Conservation (phyloP, 2,329 filamentous ascomycete species). For the Colletotrichum musicola region DNA sequence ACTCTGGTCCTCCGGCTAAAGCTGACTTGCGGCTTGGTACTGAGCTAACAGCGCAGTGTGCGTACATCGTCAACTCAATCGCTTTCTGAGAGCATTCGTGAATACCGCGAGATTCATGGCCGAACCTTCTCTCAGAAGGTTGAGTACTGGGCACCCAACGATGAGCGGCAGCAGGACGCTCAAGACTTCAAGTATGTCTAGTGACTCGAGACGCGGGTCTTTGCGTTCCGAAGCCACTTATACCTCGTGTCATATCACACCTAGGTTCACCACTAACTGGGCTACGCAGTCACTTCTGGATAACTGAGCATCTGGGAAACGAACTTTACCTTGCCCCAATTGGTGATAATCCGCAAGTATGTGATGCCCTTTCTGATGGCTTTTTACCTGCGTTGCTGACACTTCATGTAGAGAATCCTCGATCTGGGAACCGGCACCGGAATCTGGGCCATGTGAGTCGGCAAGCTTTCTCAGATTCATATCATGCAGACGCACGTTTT, state of each 20-base stretch:
- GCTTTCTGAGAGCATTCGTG: conserved; percentile 20
- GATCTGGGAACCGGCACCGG: not conserved
- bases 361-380: not conserved
- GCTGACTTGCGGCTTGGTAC: too few species aligned
- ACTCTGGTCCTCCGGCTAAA: too few species aligned
- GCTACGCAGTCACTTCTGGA: not conserved
- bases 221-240: too few species aligned
- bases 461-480: too few species aligned
- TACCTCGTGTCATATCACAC: too few species aligned
- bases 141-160: conserved; percentile 31
- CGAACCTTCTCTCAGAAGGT: conserved; percentile 21
- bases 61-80: not conserved
- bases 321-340: not conserved
- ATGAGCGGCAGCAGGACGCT: conserved; percentile 23
- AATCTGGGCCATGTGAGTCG: not conserved
- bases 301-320: not conserved
- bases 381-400: conserved; percentile 41
- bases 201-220: not conserved
- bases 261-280: not conserved
- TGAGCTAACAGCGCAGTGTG: too few species aligned
- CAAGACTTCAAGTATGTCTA: conserved; percentile 31
- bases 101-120: conserved; percentile 27
- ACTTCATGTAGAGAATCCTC: conserved; percentile 8
- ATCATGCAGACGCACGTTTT: too few species aligned
- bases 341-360: not conserved